phyloP scores from a whole-genome alignment of 2,329 filamentous ascomycete species.

The Penicillium sp. region DNA sequence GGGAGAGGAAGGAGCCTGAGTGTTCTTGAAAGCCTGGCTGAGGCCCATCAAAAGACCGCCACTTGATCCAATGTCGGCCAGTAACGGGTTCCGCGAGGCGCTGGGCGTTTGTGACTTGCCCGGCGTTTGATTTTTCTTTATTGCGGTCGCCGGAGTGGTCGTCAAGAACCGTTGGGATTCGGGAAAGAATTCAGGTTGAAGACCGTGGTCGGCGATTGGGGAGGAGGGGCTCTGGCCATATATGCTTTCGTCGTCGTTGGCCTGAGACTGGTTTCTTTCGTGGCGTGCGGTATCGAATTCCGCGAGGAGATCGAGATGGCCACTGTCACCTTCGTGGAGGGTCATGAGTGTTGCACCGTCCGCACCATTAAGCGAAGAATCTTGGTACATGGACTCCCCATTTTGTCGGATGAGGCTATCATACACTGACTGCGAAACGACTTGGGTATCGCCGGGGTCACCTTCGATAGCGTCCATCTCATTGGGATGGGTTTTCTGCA shows the following conservation, averaged over 20 bases:
- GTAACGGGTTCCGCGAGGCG: conserved; percentile 49
- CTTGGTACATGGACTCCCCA: conserved; percentile 32
- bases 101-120: conserved; percentile 42
- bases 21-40: conserved; percentile 54
- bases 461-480: conserved; percentile 43
- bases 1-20: conserved; percentile 54
- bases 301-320: conserved; percentile 48
- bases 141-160: conserved; percentile 45
- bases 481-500: conserved; percentile 24
- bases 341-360: conserved; percentile 44
- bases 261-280: conserved; percentile 48
- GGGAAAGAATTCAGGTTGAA: conserved; percentile 45
- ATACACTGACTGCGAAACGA: conserved; percentile 50
- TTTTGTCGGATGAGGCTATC: conserved; percentile 46
- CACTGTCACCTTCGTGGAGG: conserved; percentile 46
- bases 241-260: conserved; percentile 49
- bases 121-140: conserved; percentile 38
- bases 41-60: conserved; percentile 46
- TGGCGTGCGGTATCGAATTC: conserved; percentile 38
- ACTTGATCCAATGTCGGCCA: conserved; percentile 39
- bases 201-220: conserved; percentile 34
- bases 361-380: conserved; percentile 27
- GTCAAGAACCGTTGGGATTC: conserved; percentile 52
- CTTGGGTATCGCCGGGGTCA: conserved; percentile 47
- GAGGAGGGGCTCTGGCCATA: conserved; percentile 42